Percentiles rank a stretch among this genome's conserved stretches.
Conservation (phyloP, 2,329 filamentous ascomycete species). For the Dactylellina leptospora region DNA sequence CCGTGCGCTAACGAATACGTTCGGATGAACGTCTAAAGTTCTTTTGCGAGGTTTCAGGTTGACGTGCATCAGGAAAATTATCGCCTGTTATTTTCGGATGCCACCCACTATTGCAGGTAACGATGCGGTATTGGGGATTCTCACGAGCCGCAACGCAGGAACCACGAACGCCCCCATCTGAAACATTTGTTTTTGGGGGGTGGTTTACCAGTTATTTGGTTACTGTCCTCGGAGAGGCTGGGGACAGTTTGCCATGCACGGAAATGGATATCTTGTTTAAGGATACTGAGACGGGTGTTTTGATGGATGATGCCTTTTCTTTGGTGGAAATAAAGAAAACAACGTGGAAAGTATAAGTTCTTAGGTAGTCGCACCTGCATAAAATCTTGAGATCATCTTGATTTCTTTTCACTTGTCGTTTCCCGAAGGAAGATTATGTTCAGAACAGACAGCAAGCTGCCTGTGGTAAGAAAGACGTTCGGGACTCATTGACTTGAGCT, state of each 20-base stretch:
- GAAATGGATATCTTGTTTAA: constrained; percentile 4
- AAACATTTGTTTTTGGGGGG: too few species aligned
- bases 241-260: not conserved
- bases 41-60: constrained; percentile 44
- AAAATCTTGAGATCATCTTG: constrained; percentile 14
- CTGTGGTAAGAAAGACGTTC: constrained; percentile 22
- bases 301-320: constrained; percentile 5
- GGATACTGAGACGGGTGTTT: constrained; percentile 24
- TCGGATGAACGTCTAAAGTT: not conserved
- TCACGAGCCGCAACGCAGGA: constrained; percentile 44
- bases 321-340: too few species aligned
- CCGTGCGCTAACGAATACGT: constrained; percentile 29
- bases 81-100: constrained; percentile 49
- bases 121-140: constrained; percentile 21
- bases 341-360: constrained; percentile 32
- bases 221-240: constrained; percentile 5
- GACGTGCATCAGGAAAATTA: constrained; percentile 39
- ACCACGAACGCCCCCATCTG: too few species aligned
- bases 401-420: constrained; percentile 3
- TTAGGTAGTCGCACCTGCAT: not conserved
- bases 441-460: constrained; percentile 32
- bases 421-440: constrained; percentile 8
- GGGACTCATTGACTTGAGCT: constrained; percentile 44
- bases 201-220: constrained; percentile 1
- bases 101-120: constrained; percentile 7